Conservation (phyloP, 345 rosid species). For the Draba incana region DNA sequence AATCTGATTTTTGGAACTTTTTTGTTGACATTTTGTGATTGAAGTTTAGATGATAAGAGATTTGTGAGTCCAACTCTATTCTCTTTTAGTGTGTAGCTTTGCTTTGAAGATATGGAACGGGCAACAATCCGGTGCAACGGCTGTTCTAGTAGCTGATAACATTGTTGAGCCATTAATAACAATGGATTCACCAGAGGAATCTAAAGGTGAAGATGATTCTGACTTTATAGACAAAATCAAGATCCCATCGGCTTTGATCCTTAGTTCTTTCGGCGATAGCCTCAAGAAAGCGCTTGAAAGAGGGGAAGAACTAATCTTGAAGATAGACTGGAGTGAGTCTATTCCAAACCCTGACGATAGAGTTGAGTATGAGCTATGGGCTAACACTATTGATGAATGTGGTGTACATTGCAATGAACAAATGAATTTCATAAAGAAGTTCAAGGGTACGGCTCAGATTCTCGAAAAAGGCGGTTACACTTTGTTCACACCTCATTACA, state of each 20-base stretch:
- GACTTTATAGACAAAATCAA: conserved; percentile 60
- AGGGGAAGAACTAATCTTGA: conserved; percentile 59
- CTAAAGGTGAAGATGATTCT: conserved; percentile 46
- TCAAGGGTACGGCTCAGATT: conserved; percentile 86
- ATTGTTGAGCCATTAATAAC: conserved; percentile 72
- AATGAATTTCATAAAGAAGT: conserved; percentile 75
- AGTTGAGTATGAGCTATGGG: conserved; percentile 95
- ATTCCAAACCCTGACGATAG: conserved; percentile 92
- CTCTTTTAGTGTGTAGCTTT: conserved; percentile 65
- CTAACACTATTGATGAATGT: conserved; percentile 90
- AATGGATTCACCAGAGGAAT: conserved; percentile 75
- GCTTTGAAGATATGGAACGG: conserved; percentile 83
- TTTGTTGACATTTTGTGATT: background rate
- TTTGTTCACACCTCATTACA: conserved; percentile 83
- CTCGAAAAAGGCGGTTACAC: conserved; percentile 81
- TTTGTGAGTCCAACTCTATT: background rate
- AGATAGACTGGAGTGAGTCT: conserved; percentile 89
- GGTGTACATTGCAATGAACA: conserved; percentile 81
- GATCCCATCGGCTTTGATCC: conserved; percentile 86
- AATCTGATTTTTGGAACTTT: conserved; percentile 2
- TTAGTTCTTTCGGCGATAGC: conserved; percentile 58
- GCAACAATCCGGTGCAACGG: conserved; percentile 80
- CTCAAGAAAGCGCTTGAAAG: conserved; percentile 67
- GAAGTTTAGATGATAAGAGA: background rate
- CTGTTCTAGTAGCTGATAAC: conserved; percentile 73